Percentiles rank a stretch among this genome's conserved stretches.
These are phyloP conservation scores for Fusarium sulawesiense DNA, from an alignment of 2,329 filamentous ascomycete genomes.

Conservation along the genomic window DNA sequence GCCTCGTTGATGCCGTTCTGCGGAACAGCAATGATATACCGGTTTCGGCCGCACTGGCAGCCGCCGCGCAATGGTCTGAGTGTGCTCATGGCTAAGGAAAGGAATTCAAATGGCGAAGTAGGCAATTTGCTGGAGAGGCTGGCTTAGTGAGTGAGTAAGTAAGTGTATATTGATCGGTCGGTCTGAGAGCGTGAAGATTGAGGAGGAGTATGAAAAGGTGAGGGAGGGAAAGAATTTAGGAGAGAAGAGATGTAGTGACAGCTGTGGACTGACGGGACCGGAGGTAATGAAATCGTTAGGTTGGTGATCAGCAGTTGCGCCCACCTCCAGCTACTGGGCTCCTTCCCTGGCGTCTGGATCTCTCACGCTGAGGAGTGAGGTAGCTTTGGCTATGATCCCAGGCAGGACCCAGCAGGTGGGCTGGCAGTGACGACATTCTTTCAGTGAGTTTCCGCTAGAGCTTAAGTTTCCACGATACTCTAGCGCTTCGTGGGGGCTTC, in stretches of 20 bases:
- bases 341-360: slow-evolving; percentile 3
- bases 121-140: background rate
- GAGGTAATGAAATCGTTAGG: slow-evolving; percentile 18
- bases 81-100: slow-evolving; percentile 56
- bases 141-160: background rate
- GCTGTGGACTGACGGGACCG: slow-evolving; percentile 4
- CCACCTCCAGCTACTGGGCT: slow-evolving; percentile 18
- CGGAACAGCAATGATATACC: slow-evolving; percentile 80
- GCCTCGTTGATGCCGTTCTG: slow-evolving; percentile 65
- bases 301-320: slow-evolving; percentile 30
- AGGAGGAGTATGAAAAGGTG: background rate
- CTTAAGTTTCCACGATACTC: slow-evolving; percentile 39
- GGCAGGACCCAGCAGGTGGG: slow-evolving; percentile 24
- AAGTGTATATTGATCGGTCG: background rate
- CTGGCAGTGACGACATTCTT: slow-evolving; percentile 41
- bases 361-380: slow-evolving; percentile 4
- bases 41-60: slow-evolving; percentile 88
- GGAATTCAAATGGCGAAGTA: background rate
- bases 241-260: slow-evolving; percentile 16
- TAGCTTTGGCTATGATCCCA: background rate
- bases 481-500: slow-evolving; percentile 42
- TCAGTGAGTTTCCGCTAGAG: slow-evolving; percentile 33
- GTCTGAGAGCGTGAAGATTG: background rate
- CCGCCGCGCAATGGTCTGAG: slow-evolving; percentile 74
- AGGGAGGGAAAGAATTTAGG: slow-evolving; percentile 6